Evolutionary conservation across 1,284 basidiomycete species (phyloP), one percentile per base, ranked within the genome.

Genomic region (Naganishia cerealis): DNA sequence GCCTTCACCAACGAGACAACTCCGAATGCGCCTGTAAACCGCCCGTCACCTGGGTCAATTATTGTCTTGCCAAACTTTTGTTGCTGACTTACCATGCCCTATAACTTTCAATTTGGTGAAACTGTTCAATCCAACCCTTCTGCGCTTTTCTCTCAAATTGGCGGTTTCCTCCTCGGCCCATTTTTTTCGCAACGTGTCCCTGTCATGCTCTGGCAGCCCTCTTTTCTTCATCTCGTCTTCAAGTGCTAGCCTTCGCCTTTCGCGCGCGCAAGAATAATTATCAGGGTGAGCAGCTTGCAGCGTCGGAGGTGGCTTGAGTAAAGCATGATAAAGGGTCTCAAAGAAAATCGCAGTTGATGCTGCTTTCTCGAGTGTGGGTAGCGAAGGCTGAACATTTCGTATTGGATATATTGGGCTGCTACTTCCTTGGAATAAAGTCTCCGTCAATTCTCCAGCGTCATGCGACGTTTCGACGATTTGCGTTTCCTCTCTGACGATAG

Each of bases 61-160:
- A 18, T 9, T 13, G 24, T 9, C 29, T 50, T 50, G 18, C 13
- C 9, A 3, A 24, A 8, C 13, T 24, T 50, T 9, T 24, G 8
- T 15, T 9, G n/a, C 21, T 6, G 56, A 77, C 85, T 76, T 73
- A 89, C 94, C 94, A 78, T 96, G 92, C 53, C 95, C 94, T 76
- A 98, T 96, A 57, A 92, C 94, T 84, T 96, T 91, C 72, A 97
- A 86, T 79, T 91, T 90, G 72, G 88, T 85, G 79, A 98, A 98
- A 46, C 89, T 89, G 73, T 87, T 90, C 65, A 87, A 87, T 75
- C 91, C 90, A 53, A 97, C 89, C 77, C 89, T 90, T 57, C 85
- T 85, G 72, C 94, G 85, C 70, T 87, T 85, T 73, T 94, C 92
- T 58, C 94, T 87, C 75, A 97, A 83, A 79, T 94, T 90, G 58